Base-by-base conservation (phyloP, 2,329 filamentous ascomycete genomes). In the Periconia macrospinosa region DNA sequence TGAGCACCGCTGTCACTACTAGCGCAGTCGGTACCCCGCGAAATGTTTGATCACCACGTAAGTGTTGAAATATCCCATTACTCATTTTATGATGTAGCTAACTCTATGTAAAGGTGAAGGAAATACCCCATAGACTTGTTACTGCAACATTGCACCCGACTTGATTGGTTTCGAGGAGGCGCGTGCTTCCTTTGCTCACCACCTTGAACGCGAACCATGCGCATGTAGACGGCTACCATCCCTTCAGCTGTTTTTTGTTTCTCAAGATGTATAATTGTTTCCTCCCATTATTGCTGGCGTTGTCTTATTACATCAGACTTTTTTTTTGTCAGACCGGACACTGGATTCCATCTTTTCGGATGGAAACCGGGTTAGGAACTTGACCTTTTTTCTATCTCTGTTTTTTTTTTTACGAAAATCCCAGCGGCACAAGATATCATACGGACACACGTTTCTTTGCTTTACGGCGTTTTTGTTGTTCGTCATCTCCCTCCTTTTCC, bases 1-100 rank as follows among this genome's bases (percentile, higher is more conserved):
- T 65, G 23, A 68, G 66, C 50, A 71, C 68, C 6, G 68, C 65
- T 10, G 62, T 71, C 42, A 65, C 66, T 2, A 37, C 33, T 6
- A 68, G 64, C 45, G 62, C 67, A 6, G 68, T 71, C 30, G 70
- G 69, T 30, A 72, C 70, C 27, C 70, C 70, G 20, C 58, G 65
- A 52, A 62, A 61, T 30, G 10, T 48, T 30, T 48, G 17, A 43
- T 17, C 15, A 30, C 15, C 20, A 42, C 42, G 47, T 49, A 49
- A 6, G 47, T 48, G 10, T 14, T 37, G 11, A 5, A n/a, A 33
- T 11, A 19, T 33, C 37, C 42, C 18, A 11, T 17, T 3, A 17
- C 6, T 43, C 30, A 19, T 19, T 2, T 23, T 11, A 13, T 13
- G 6, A 35, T 11, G 10, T 30, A 10, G 17, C 40, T 43, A 17